phyloP scores from a whole-genome alignment of 768 basidiomycete genomes.

The Coprinopsis cinerea region DNA sequence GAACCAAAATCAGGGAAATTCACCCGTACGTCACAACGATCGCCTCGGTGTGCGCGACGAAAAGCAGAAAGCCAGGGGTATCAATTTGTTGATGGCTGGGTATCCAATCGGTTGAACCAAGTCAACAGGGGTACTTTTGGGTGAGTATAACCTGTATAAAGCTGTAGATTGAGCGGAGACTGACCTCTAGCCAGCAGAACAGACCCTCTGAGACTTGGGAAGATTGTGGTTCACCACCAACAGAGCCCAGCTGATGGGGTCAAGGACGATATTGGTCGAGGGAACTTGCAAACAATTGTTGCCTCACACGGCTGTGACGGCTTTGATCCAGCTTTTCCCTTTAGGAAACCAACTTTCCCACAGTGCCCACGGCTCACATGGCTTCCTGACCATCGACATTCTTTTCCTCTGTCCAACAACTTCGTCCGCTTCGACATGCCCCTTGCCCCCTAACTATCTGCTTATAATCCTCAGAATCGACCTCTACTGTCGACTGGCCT shows the following conservation, averaged over 20 bases:
- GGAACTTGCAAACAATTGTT: conserved; percentile 3
- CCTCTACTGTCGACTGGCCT: too few relatives aligned
- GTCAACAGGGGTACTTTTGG: not conserved
- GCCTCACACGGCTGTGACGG: conserved; percentile 5
- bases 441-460: not conserved
- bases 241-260: conserved; percentile 10
- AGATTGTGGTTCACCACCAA: conserved; percentile 8
- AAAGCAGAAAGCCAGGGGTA: not conserved
- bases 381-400: too few relatives aligned
- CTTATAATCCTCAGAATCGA: too few relatives aligned
- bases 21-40: conserved; percentile 6
- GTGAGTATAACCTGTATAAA: not conserved
- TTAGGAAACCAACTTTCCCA: not conserved
- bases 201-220: not conserved
- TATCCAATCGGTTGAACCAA: not conserved
- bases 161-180: not conserved
- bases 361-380: too few relatives aligned
- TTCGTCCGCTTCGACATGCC: not conserved
- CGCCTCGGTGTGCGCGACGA: not conserved
- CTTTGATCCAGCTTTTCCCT: not conserved
- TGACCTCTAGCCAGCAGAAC: not conserved
- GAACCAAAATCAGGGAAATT: not conserved
- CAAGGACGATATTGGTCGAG: not conserved
- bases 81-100: conserved; percentile 6
- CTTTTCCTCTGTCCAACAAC: not conserved